A percentile compares a stretch with the other conserved stretches of the same genome.
These are phyloP conservation scores for Cyberlindnera nakhonratchasimensis DNA, from an alignment of 805 yeast genomes.

Conservation along the genomic window DNA sequence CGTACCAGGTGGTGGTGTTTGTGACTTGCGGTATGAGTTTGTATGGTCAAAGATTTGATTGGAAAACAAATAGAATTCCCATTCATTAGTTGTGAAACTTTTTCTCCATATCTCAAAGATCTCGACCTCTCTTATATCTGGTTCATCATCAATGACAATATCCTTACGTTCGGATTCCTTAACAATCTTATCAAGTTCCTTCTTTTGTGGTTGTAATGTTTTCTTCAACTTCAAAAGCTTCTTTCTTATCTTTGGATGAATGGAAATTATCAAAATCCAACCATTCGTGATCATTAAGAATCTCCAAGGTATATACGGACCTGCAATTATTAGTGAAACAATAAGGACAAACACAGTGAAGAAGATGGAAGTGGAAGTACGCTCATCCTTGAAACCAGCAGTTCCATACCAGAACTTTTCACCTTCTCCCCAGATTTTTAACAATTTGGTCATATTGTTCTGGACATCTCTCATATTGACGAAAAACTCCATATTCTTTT, in stretches of 20 bases:
- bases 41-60: slow-evolving; percentile 48
- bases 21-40: slow-evolving; percentile 43
- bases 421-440: slow-evolving; percentile 45
- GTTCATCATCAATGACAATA: slow-evolving; percentile 67
- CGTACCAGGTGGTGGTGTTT: slow-evolving; percentile 65
- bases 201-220: slow-evolving; percentile 27
- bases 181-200: slow-evolving; percentile 31
- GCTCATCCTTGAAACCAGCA: slow-evolving; percentile 70
- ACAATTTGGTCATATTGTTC: slow-evolving; percentile 52
- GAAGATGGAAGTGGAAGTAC: slow-evolving; percentile 58
- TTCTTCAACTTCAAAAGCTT: slow-evolving; percentile 25
- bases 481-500: slow-evolving; percentile 38
- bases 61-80: slow-evolving; percentile 61
- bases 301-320: slow-evolving; percentile 62
- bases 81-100: slow-evolving; percentile 55
- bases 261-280: slow-evolving; percentile 50
- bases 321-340: slow-evolving; percentile 39
- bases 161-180: slow-evolving; percentile 41
- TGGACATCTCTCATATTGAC: slow-evolving; percentile 74
- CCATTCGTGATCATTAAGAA: slow-evolving; percentile 49
- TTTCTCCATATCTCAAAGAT: slow-evolving; percentile 71
- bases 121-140: slow-evolving; percentile 62
- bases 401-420: slow-evolving; percentile 58
- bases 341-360: slow-evolving; percentile 39
- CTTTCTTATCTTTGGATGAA: slow-evolving; percentile 56